phyloP scores from a whole-genome alignment of 176 grass and related monocot genomes.

The Raddia distichophylla region DNA sequence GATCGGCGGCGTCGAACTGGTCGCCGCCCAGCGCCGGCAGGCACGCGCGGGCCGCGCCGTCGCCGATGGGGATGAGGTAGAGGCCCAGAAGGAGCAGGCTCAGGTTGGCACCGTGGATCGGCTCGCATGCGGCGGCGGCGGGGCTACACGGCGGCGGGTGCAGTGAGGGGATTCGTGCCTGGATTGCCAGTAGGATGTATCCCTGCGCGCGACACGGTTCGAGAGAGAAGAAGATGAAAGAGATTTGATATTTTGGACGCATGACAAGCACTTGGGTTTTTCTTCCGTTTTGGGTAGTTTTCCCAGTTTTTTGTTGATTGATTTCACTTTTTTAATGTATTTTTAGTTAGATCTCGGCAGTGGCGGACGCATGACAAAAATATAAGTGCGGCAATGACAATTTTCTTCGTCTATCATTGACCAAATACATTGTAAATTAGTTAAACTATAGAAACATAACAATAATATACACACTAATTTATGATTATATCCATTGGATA shows the following conservation, averaged over 20 bases:
- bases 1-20: constrained; percentile 65
- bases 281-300: no score
- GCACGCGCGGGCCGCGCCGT: constrained; percentile 64
- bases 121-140: constrained; percentile 31
- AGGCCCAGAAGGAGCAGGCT: constrained; percentile 66
- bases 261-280: not conserved
- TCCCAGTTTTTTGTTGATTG: no score
- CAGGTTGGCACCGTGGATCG: constrained; percentile 54
- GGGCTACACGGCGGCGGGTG: constrained; percentile 55
- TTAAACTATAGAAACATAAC: no score
- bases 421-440: no score
- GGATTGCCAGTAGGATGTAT: constrained; percentile 70
- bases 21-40: constrained; percentile 76
- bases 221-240: not conserved
- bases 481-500: no score
- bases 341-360: no score
- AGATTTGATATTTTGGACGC: not conserved
- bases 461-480: no score
- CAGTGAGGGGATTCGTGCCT: constrained; percentile 65
- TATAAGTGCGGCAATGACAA: no score
- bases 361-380: no score
- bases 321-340: no score
- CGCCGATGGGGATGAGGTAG: constrained; percentile 66
- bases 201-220: constrained; percentile 52
- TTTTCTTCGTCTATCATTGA: no score